phyloP scores from a whole-genome alignment of 169 alveolate species.

The Babesia caballi region DNA sequence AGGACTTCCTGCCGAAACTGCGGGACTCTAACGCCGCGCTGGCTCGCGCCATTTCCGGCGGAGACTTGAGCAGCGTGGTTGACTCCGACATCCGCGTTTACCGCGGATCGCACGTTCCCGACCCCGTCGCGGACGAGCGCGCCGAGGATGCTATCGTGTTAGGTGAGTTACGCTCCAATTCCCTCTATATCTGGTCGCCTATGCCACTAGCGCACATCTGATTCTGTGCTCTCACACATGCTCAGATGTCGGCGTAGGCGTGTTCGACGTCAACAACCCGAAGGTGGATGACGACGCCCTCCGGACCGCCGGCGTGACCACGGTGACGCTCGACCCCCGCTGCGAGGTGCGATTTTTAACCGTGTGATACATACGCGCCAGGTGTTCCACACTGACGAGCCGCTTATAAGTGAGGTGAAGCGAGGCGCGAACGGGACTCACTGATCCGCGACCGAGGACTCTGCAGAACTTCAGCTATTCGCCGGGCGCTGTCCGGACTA shows the following conservation, averaged over 20 bases:
- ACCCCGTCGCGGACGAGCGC: background rate
- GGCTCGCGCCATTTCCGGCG: constrained; percentile 1
- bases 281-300: constrained; percentile 17
- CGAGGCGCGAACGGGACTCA: background rate
- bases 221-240: background rate
- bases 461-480: too few relatives aligned
- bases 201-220: background rate
- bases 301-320: constrained; percentile 35
- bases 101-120: constrained; percentile 16
- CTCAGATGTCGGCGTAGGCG: constrained; percentile 64
- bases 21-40: constrained; percentile 21
- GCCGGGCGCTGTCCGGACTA: too few relatives aligned
- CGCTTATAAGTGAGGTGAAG: constrained; percentile 37
- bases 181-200: background rate
- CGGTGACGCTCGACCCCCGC: constrained; percentile 9
- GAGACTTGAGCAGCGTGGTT: background rate
- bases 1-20: constrained; percentile 37
- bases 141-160: constrained; percentile 9
- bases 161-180: background rate
- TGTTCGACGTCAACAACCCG: constrained; percentile 51
- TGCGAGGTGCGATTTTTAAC: background rate
- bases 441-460: too few relatives aligned
- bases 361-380: background rate
- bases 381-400: constrained; percentile 8
- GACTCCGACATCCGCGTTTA: constrained; percentile 30